Evolutionary conservation across 2,329 filamentous ascomycete genomes (phyloP).

Genomic region (Knoxdaviesia capensis): DNA sequence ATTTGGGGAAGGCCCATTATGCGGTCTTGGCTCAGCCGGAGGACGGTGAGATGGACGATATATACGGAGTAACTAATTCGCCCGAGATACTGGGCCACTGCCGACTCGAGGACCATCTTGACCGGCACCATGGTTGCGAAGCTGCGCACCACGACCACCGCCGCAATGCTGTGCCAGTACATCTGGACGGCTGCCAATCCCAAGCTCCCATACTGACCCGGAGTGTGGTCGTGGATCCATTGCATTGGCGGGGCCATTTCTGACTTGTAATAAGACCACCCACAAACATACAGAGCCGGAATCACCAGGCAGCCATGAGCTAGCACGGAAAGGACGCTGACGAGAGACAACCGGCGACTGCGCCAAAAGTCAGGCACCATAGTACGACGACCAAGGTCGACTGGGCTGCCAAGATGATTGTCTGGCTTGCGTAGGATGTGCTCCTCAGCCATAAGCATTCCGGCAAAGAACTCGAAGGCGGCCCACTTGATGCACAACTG

Average conservation of each 20-base stretch:
- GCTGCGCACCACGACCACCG: conserved; percentile 28
- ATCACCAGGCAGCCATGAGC: no score
- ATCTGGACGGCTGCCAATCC: conserved; percentile 13
- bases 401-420: no score
- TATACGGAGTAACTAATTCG: conserved; percentile 41
- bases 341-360: no score
- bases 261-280: no score
- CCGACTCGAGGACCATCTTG: conserved; percentile 28
- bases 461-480: conserved; percentile 22
- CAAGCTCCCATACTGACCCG: no score
- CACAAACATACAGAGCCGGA: no score
- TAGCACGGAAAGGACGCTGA: no score
- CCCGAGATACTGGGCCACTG: conserved; percentile 34
- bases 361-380: no score
- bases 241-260: no score
- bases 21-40: conserved; percentile 3
- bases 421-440: conserved; percentile 19
- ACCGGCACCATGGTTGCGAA: conserved; percentile 24
- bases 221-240: no score
- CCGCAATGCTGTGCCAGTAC: conserved; percentile 35
- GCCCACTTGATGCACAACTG: conserved; percentile 4
- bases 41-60: conserved; percentile 25
- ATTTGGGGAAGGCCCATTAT: conserved; percentile 1
- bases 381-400: no score
- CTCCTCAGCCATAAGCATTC: conserved; percentile 33